Conservation (phyloP, 2,329 filamentous ascomycete genomes). For the Pseudogymnoascus pannorum region DNA sequence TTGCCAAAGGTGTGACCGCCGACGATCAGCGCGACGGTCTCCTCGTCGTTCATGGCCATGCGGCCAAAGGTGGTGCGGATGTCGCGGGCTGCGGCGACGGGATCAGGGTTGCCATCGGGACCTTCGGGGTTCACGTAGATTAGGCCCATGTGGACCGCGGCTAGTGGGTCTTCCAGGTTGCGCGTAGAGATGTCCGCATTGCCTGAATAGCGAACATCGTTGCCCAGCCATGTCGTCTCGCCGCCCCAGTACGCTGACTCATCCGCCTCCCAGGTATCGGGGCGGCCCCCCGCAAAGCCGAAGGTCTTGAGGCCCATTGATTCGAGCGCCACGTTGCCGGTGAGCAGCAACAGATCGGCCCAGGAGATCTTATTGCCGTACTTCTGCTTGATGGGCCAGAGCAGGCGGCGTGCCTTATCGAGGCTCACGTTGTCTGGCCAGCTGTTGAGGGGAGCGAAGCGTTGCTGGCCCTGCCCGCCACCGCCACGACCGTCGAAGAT, state of each 20-base stretch:
- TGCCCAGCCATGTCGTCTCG: slow-evolving; percentile 68
- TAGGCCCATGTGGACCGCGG: slow-evolving; percentile 64
- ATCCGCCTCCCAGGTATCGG: slow-evolving; percentile 68
- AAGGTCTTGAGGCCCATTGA: slow-evolving; percentile 68
- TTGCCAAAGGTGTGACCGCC: slow-evolving; percentile 76
- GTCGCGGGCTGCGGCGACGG: slow-evolving; percentile 59
- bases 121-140: slow-evolving; percentile 81
- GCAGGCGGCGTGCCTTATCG: slow-evolving; percentile 71
- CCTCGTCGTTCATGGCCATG: slow-evolving; percentile 79
- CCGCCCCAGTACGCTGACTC: slow-evolving; percentile 72
- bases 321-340: slow-evolving; percentile 71
- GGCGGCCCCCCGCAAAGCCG: slow-evolving; percentile 65
- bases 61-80: slow-evolving; percentile 68
- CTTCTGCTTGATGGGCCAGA: slow-evolving; percentile 81
- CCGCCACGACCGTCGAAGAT: slow-evolving; percentile 68
- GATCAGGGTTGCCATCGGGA: slow-evolving; percentile 64
- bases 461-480: slow-evolving; percentile 66
- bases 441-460: slow-evolving; percentile 73
- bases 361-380: slow-evolving; percentile 78
- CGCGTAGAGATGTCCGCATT: slow-evolving; percentile 48
- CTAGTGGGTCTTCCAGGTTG: slow-evolving; percentile 61
- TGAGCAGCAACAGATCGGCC: slow-evolving; percentile 65
- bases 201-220: slow-evolving; percentile 63
- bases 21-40: slow-evolving; percentile 72
- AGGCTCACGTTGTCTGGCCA: slow-evolving; percentile 75